Evolutionary conservation across 306 rosid genomes (phyloP).

Genomic region (Comarum palustre): DNA sequence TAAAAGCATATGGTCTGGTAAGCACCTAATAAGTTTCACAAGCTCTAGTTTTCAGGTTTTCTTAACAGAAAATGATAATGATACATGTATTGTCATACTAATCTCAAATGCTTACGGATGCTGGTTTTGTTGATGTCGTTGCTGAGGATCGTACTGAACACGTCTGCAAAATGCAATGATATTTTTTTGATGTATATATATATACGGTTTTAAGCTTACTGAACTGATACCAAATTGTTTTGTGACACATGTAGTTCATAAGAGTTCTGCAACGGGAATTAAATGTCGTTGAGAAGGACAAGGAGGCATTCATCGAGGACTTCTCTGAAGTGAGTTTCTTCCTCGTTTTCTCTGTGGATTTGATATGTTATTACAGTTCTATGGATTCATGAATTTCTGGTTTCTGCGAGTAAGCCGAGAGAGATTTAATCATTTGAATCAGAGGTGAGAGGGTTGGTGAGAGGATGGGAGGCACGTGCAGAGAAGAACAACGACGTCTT

Average conservation of each 20-base stretch:
- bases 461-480: too few species aligned
- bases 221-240: constrained; percentile 16
- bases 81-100: constrained; percentile 13
- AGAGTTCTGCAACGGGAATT: constrained; percentile 62
- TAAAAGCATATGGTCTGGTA: constrained; percentile 67
- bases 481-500: too few species aligned
- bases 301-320: constrained; percentile 56
- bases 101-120: constrained; percentile 72
- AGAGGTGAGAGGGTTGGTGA: too few species aligned
- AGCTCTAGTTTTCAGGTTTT: constrained; percentile 1
- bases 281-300: constrained; percentile 55
- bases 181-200: constrained; percentile 1
- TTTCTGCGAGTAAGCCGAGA: too few species aligned
- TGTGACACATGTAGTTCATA: constrained; percentile 49
- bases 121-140: constrained; percentile 69
- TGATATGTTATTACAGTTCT: background rate
- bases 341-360: background rate
- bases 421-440: too few species aligned
- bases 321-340: constrained; percentile 60
- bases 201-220: constrained; percentile 1
- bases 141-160: constrained; percentile 75
- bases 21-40: background rate
- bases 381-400: constrained; percentile 3
- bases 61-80: constrained; percentile 17
- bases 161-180: constrained; percentile 39